These are phyloP conservation scores for Colletotrichum endophyticum DNA, from an alignment of 2,329 filamentous ascomycete species.

Conservation along the genomic window DNA sequence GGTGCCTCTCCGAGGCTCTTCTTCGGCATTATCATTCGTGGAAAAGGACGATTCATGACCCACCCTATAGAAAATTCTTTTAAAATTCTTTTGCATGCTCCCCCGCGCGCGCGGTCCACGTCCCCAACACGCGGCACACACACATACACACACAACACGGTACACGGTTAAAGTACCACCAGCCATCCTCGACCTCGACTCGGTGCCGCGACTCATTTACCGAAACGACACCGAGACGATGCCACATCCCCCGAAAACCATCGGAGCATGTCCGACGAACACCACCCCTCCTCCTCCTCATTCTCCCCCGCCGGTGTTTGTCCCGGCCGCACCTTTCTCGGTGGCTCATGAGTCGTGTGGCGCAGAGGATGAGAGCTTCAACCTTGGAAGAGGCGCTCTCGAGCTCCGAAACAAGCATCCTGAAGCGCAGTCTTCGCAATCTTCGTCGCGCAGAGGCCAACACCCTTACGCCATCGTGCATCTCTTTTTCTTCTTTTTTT, in stretches of 20 bases:
- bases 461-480: background rate
- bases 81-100: background rate
- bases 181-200: background rate
- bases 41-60: background rate
- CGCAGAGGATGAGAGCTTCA: background rate
- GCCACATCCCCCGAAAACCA: background rate
- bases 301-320: background rate
- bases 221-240: constrained; percentile 6
- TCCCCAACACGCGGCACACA: background rate
- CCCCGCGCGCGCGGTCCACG: background rate
- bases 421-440: background rate
- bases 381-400: constrained; percentile 2
- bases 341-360: constrained; percentile 26
- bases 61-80: background rate
- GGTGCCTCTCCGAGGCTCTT: background rate
- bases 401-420: background rate
- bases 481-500: background rate
- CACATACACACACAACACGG: background rate
- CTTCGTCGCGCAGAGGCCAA: background rate
- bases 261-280: background rate
- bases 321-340: background rate
- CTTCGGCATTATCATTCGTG: background rate
- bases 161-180: background rate
- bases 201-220: background rate
- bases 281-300: background rate